Evolutionary conservation across 345 rosid genomes (phyloP), one percentile per base, ranked within the genome.

Genomic region (Melaleuca alternifolia): DNA sequence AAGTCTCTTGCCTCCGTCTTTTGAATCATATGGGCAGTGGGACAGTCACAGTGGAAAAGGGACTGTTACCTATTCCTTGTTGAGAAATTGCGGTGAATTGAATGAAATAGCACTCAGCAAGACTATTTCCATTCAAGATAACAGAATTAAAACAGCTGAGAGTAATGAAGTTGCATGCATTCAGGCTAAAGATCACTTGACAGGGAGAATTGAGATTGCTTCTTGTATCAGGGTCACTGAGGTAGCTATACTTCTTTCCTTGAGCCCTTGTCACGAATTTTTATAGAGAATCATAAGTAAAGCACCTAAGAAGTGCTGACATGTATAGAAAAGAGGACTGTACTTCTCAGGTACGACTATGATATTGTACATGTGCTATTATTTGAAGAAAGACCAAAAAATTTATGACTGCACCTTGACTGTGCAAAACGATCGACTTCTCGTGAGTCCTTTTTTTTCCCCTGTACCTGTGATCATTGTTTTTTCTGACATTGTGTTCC

Each of bases 171-270:
- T 93, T 82, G 98, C 96, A 46, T 97, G 99, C 92, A 93, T 97
- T 91, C 96, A 92, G 87, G 99, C 95, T 83, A 97, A 96, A 90
- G 98, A 97, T 91, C 94, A 93, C 85, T 87, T 92, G 85, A 94
- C 91, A 86, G 99, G 98, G 87, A 95, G 95, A 89, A 88, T 85
- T 54, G 99, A 94, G 92, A 91, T 97, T 88, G 99, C 98, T 91
- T 89, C 98, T 82, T 97, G 99, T 90, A 91, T 97, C 90, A 93
- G 93, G 89, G 96, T 97, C 88, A 95, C 97, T 56, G 98, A 97
- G 99, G 98, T 97, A 93, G 81, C 83, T 71, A 41, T 5, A 21
- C 44, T 71, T 21, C 81, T 71, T 71, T 37, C 48, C 81, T 71
- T 71, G 81, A 71, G 26, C 79, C 10, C 23, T 21, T 18, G 81